phyloP scores from a whole-genome alignment of 2,329 filamentous ascomycete genomes.

The Coniochaeta sp. region DNA sequence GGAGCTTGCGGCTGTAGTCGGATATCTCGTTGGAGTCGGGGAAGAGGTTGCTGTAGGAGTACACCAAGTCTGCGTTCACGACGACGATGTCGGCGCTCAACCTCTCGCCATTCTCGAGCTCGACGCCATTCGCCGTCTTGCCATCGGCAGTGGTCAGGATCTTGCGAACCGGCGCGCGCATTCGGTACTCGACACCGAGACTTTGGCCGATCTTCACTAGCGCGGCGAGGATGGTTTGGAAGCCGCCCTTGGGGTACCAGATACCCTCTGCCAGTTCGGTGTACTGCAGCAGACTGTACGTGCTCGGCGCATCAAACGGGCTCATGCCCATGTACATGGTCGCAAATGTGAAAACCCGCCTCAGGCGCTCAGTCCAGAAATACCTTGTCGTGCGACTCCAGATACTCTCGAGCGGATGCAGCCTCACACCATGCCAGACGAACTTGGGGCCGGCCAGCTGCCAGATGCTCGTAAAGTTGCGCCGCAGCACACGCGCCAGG shows the following conservation, averaged over 20 bases:
- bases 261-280: slow-evolving; percentile 70
- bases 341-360: slow-evolving; percentile 67
- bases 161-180: slow-evolving; percentile 48
- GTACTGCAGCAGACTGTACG: slow-evolving; percentile 67
- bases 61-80: slow-evolving; percentile 67
- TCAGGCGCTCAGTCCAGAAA: slow-evolving; percentile 61
- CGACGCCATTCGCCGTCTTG: slow-evolving; percentile 40
- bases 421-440: slow-evolving; percentile 44
- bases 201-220: slow-evolving; percentile 56
- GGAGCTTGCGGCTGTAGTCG: slow-evolving; percentile 28
- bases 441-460: slow-evolving; percentile 53
- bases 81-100: slow-evolving; percentile 59
- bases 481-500: slow-evolving; percentile 56
- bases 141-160: slow-evolving; percentile 46
- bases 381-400: slow-evolving; percentile 59
- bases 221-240: slow-evolving; percentile 57
- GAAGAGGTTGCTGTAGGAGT: slow-evolving; percentile 65
- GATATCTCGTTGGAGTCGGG: slow-evolving; percentile 30
- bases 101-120: slow-evolving; percentile 48
- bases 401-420: slow-evolving; percentile 67
- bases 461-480: slow-evolving; percentile 55
- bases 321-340: slow-evolving; percentile 83
- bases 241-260: slow-evolving; percentile 66
- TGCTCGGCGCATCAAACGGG: slow-evolving; percentile 67
- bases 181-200: slow-evolving; percentile 53